Evolutionary conservation across 345 rosid species (phyloP).

Genomic region (Melastoma malabathricum): DNA sequence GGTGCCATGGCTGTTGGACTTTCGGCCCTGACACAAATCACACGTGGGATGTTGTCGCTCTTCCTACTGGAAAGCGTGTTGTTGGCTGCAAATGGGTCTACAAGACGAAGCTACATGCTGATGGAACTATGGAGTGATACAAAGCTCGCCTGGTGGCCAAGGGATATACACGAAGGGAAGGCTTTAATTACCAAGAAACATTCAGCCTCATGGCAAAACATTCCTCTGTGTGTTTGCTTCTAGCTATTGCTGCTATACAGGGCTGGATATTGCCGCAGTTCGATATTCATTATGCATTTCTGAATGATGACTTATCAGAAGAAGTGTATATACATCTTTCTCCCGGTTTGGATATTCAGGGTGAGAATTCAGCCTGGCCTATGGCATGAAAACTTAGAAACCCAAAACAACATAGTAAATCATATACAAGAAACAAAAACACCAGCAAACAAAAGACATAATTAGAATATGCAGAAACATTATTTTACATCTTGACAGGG

Average conservation of each 20-base stretch:
- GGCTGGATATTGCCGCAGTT: not conserved
- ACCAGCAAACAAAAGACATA: no score
- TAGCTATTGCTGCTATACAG: not conserved
- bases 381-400: not conserved
- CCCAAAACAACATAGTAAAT: no score
- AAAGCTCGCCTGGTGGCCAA: no score
- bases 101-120: no score
- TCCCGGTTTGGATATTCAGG: not conserved
- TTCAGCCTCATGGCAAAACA: not conserved
- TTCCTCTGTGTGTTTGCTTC: not conserved
- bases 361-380: no score
- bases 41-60: not conserved
- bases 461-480: no score
- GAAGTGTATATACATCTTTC: slow-evolving; percentile 1
- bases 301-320: not conserved
- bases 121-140: no score
- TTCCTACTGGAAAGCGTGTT: not conserved
- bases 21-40: not conserved
- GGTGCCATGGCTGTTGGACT: not conserved
- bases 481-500: no score
- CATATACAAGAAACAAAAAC: no score
- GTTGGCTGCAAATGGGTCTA: slow-evolving; percentile 8
- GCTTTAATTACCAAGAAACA: not conserved
- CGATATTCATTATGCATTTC: slow-evolving; percentile 2
- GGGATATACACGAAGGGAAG: not conserved